Evolutionary conservation across 768 basidiomycete genomes (phyloP).

Genomic region (Piloderma croceum): DNA sequence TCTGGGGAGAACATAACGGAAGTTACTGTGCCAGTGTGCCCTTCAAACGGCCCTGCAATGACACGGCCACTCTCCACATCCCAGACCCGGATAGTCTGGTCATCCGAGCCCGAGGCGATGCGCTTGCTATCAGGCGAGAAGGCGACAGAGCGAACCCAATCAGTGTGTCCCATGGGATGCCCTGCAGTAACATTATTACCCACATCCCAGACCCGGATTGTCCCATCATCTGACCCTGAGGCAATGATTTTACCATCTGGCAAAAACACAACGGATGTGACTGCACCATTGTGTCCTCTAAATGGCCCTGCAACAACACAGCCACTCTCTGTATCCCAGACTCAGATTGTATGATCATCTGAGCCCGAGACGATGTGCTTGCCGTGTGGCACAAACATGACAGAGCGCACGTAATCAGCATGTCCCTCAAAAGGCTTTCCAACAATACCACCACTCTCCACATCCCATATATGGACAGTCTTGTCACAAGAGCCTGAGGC

Average conservation of each 20-base stretch:
- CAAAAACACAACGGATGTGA: constrained; percentile 5
- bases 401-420: not conserved
- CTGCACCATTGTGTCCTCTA: constrained; percentile 1
- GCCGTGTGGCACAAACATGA: constrained; percentile 36
- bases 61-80: constrained; percentile 3
- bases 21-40: not conserved
- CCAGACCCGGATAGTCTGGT: constrained; percentile 7
- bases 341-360: constrained; percentile 20
- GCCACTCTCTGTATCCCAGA: constrained; percentile 22
- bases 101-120: constrained; percentile 4
- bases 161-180: not conserved
- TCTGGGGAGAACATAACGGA: not conserved
- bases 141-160: constrained; percentile 1
- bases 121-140: constrained; percentile 8
- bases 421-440: not conserved
- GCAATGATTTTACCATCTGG: constrained; percentile 3
- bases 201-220: constrained; percentile 5
- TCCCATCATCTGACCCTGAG: constrained; percentile 6
- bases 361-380: constrained; percentile 37
- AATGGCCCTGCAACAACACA: constrained; percentile 8
- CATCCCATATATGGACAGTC: constrained; percentile 10
- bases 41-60: not conserved
- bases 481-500: constrained; percentile 28
- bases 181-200: not conserved
- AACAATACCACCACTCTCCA: not conserved